A percentile compares a stretch with the other conserved stretches of the same genome.
These are phyloP conservation scores for Leptographium radiaticola DNA, from an alignment of 2,329 filamentous ascomycete genomes.

Conservation along the genomic window DNA sequence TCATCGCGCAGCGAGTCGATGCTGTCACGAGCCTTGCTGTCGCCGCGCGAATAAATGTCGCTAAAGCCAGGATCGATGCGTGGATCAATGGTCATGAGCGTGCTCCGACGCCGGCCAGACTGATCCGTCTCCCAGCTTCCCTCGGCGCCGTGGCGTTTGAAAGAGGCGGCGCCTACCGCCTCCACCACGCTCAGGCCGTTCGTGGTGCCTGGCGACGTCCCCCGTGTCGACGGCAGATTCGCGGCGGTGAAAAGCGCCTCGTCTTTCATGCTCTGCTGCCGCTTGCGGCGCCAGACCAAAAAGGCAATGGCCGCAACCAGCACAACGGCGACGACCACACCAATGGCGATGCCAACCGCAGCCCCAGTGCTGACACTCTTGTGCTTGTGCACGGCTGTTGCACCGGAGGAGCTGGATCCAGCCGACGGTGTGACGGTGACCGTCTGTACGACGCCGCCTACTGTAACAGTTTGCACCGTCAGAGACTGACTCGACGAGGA, in stretches of 20 bases:
- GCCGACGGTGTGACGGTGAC: constrained; percentile 25
- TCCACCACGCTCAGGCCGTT: constrained; percentile 28
- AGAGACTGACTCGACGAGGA: background rate
- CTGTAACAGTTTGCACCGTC: background rate
- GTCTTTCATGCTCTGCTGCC: constrained; percentile 26
- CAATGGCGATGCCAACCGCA: constrained; percentile 39
- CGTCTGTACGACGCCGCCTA: constrained; percentile 31
- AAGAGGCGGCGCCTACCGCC: constrained; percentile 11
- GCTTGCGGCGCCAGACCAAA: constrained; percentile 21
- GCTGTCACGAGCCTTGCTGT: constrained; percentile 48
- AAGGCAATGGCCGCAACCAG: constrained; percentile 24
- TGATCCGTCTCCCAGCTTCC: constrained; percentile 22
- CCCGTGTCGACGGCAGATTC: constrained; percentile 27
- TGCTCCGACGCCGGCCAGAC: constrained; percentile 32
- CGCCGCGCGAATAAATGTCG: constrained; percentile 38
- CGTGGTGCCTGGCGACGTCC: constrained; percentile 37
- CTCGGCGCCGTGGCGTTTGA: constrained; percentile 2
- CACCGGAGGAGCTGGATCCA: background rate
- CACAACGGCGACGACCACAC: constrained; percentile 22
- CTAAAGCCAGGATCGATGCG: constrained; percentile 48
- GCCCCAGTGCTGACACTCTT: constrained; percentile 30
- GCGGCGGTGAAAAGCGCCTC: constrained; percentile 26
- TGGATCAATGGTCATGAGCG: constrained; percentile 46
- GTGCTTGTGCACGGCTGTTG: constrained; percentile 8
- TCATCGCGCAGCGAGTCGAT: constrained; percentile 51